Evolutionary conservation across 176 grass and related monocot species (phyloP), one percentile per base, ranked within the genome.

Genomic region (Bothriochloa decipiens): DNA sequence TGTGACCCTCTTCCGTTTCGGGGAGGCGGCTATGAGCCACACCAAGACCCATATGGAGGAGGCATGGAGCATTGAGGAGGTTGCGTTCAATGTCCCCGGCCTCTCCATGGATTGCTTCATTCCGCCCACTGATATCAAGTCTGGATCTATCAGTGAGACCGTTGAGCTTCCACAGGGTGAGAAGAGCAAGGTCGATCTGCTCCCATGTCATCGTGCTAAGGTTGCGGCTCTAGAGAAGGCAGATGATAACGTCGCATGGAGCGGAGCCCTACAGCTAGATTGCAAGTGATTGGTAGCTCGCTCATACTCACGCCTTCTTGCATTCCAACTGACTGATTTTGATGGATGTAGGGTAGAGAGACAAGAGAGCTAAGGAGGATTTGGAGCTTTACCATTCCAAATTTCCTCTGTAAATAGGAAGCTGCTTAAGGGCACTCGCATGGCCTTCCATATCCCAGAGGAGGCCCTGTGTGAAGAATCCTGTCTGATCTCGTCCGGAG

Each of bases 81-180:
- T 93, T 5, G 94, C 86, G 2, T 96, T 96, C 87, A 91, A 96
- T 69, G 94, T 96, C 7, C 83, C 88, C 0, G 94, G 94, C 20
- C 86, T 96, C 5, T 93, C 91, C 80, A 87, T 91, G 64, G 94
- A 96, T 76, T 96, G 94, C 69, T 96, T 96, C 88, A 96, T 96
- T 52, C 94, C 94, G 7, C 94, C 94, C 42, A 89, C 87, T 12
- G 94, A 96, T 70, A 86, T 96, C 83, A 93, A 93, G 80, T 85
- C 83, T 25, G 94, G 86, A 61, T 92, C 88, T n/a, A 57, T 96
- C 83, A 81, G 88, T 74, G 94, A 93, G 82, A 79, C 86, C 14
- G 75, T 91, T 10, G 91, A 93, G 73, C 81, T 91, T 4, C 81
- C 91, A 12, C 91, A 91, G 1, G 70, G 81, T 20, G 91, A 90